Evolutionary conservation across 805 yeast species (phyloP).

Genomic region (Sugiyamaella lignohabitans): DNA sequence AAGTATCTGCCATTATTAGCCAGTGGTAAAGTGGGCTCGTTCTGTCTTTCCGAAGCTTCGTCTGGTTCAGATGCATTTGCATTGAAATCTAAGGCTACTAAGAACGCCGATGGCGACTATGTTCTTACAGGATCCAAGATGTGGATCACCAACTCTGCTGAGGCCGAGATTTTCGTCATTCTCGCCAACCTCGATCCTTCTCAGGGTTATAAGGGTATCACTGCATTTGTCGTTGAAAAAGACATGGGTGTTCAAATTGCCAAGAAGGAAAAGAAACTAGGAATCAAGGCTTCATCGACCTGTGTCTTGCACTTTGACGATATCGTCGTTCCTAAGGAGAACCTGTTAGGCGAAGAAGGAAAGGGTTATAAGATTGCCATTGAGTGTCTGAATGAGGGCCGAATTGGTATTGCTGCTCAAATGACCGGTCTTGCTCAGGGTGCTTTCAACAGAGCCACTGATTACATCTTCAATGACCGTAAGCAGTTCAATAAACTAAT

Average conservation of each 20-base stretch:
- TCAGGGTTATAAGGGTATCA: slow-evolving; percentile 40
- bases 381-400: slow-evolving; percentile 39
- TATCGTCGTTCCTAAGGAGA: slow-evolving; percentile 36
- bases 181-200: slow-evolving; percentile 38
- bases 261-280: slow-evolving; percentile 40
- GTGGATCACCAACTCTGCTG: slow-evolving; percentile 43
- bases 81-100: slow-evolving; percentile 34
- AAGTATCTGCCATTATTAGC: slow-evolving; percentile 38
- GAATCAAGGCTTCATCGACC: slow-evolving; percentile 39
- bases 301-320: slow-evolving; percentile 38
- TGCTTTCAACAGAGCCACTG: slow-evolving; percentile 37
- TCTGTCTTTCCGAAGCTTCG: slow-evolving; percentile 36
- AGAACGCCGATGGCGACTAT: slow-evolving; percentile 35
- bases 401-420: slow-evolving; percentile 42
- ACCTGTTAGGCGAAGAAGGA: slow-evolving; percentile 38
- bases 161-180: slow-evolving; percentile 37
- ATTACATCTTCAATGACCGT: slow-evolving; percentile 35
- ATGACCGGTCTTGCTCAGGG: slow-evolving; percentile 42
- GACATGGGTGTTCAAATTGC: slow-evolving; percentile 37
- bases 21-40: slow-evolving; percentile 33
- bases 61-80: slow-evolving; percentile 43
- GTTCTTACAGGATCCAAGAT: slow-evolving; percentile 38
- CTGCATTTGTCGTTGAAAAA: slow-evolving; percentile 38
- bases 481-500: slow-evolving; percentile 38
- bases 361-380: slow-evolving; percentile 42